Evolutionary conservation across 306 rosid species (phyloP).

Genomic region (Rosa rugosa): DNA sequence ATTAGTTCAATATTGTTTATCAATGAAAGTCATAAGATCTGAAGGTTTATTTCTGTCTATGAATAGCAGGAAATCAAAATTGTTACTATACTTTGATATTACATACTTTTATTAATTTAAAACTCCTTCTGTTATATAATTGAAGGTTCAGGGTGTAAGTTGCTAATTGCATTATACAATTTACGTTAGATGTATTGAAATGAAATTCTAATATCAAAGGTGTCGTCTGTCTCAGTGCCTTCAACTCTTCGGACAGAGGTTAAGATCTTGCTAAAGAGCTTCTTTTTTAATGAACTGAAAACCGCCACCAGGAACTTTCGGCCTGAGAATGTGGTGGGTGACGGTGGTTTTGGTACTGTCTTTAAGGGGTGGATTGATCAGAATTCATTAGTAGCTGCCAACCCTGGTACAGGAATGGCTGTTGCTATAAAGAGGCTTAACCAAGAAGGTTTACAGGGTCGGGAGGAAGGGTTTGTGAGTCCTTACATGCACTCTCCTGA

Average conservation of each 20-base stretch:
- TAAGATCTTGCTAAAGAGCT: constrained; percentile 79
- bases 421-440: constrained; percentile 88
- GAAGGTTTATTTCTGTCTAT: neutral
- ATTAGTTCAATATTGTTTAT: too few relatives aligned
- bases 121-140: neutral
- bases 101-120: neutral
- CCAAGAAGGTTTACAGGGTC: constrained; percentile 84
- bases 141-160: neutral
- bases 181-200: neutral
- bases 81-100: neutral
- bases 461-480: constrained; percentile 96
- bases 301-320: constrained; percentile 86
- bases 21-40: neutral
- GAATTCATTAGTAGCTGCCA: constrained; percentile 57
- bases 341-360: constrained; percentile 91
- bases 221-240: constrained; percentile 49
- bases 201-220: constrained; percentile 45
- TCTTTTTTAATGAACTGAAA: constrained; percentile 62
- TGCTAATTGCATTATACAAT: neutral
- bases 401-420: constrained; percentile 75
- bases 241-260: constrained; percentile 74
- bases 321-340: constrained; percentile 85
- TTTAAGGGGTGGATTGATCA: constrained; percentile 94
- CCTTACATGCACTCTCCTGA: neutral
- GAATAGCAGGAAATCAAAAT: neutral